phyloP scores from a whole-genome alignment of 768 basidiomycete species.

The Naganishia randhawae region DNA sequence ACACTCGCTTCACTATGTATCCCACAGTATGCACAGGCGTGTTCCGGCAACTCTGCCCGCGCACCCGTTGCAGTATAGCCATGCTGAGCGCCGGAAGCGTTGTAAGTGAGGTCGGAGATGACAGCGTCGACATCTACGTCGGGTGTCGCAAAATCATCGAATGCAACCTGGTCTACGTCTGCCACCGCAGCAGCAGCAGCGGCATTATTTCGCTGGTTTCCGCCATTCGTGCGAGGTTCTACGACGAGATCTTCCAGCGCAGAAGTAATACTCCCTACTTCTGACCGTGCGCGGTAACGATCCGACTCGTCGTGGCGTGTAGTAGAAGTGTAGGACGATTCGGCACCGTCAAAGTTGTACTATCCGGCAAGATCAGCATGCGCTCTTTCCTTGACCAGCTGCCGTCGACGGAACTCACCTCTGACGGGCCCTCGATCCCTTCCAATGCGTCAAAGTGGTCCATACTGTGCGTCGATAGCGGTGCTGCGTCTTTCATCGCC shows the following conservation, averaged over 20 bases:
- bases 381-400: too few species aligned
- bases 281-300: not conserved
- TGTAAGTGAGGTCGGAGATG: constrained; percentile 3
- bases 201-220: not conserved
- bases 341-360: constrained; percentile 16
- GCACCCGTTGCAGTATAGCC: constrained; percentile 3
- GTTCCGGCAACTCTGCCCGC: constrained; percentile 21
- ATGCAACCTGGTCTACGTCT: constrained; percentile 15
- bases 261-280: constrained; percentile 9
- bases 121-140: constrained; percentile 9
- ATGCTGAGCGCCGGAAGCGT: not conserved
- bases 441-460: constrained; percentile 10
- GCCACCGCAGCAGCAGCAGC: not conserved
- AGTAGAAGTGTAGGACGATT: constrained; percentile 9
- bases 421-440: constrained; percentile 8
- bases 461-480: not conserved
- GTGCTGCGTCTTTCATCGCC: not conserved
- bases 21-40: constrained; percentile 71
- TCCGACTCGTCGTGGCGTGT: not conserved
- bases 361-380: not conserved
- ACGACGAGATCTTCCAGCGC: constrained; percentile 14
- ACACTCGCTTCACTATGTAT: constrained; percentile 97
- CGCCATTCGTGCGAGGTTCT: not conserved
- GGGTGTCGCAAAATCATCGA: constrained; percentile 10
- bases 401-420: not conserved